Conservation (phyloP, 768 basidiomycete genomes). For the Trametes coccinea region DNA sequence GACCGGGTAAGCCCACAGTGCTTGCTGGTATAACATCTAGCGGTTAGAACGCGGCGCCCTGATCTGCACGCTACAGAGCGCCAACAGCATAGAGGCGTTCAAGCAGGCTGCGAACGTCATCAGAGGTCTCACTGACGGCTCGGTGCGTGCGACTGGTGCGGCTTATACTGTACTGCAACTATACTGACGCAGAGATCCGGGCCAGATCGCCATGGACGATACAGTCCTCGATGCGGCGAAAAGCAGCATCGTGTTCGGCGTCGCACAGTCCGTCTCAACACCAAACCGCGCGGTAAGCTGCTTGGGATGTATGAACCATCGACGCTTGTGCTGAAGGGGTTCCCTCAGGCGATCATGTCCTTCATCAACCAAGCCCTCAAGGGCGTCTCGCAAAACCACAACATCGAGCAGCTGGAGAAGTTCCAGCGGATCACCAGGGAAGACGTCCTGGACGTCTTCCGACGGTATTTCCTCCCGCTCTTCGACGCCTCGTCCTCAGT, state of each 20-base stretch:
- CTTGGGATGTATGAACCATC: no score
- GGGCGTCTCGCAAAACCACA: conserved; percentile 72
- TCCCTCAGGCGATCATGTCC: conserved; percentile 67
- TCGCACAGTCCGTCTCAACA: conserved; percentile 83
- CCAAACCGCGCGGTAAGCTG: conserved; percentile 54
- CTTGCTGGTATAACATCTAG: no score
- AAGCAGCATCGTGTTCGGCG: conserved; percentile 84
- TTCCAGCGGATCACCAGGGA: conserved; percentile 79
- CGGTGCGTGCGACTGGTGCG: conserved; percentile 50
- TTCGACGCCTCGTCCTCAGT: conserved; percentile 78
- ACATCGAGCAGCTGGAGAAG: conserved; percentile 73
- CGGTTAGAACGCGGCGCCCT: no score
- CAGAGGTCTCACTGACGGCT: conserved; percentile 75
- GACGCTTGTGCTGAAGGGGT: not conserved
- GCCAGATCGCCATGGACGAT: conserved; percentile 76
- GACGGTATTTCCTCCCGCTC: conserved; percentile 78
- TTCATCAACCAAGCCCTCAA: conserved; percentile 91
- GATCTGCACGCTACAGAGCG: conserved; percentile 53
- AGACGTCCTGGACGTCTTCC: conserved; percentile 69
- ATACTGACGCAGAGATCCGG: not conserved
- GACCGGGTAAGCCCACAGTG: conserved; percentile 61
- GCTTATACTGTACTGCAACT: no score
- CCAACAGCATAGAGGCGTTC: conserved; percentile 77
- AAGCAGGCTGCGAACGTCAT: conserved; percentile 79
- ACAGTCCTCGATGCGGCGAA: conserved; percentile 88